These are phyloP conservation scores for Bruguiera gymnorhiza DNA, from an alignment of 345 rosid species.

Conservation along the genomic window DNA sequence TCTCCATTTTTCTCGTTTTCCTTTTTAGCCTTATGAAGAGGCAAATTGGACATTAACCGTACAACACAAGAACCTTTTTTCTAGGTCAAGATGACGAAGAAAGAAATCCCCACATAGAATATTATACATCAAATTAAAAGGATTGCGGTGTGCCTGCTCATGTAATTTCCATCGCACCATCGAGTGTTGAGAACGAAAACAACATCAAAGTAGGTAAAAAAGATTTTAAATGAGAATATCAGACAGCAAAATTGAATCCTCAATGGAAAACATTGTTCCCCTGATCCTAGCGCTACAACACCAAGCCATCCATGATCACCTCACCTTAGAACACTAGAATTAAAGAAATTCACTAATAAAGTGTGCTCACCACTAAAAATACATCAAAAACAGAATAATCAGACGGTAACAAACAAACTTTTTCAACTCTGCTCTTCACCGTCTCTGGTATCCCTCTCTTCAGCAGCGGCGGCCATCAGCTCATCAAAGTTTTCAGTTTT, in stretches of 20 bases:
- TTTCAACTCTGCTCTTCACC: constrained; percentile 50
- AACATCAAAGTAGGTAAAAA: neutral
- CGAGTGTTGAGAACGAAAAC: too few relatives aligned
- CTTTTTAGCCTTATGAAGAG: too few relatives aligned
- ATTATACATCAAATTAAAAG: too few relatives aligned
- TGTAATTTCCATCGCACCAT: too few relatives aligned
- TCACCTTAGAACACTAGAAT: constrained; percentile 12
- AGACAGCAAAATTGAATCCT: constrained; percentile 23
- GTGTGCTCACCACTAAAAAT: constrained; percentile 4
- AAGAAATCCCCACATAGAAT: too few relatives aligned
- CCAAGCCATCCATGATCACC: neutral
- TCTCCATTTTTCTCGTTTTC: too few relatives aligned
- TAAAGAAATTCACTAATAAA: constrained; percentile 13
- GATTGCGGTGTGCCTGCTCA: too few relatives aligned
- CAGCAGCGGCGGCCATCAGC: constrained; percentile 75
- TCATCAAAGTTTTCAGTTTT: constrained; percentile 86
- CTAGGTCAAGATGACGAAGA: too few relatives aligned
- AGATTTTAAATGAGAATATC: neutral
- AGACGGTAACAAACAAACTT: neutral
- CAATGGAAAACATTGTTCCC: constrained; percentile 7
- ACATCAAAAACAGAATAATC: constrained; percentile 16
- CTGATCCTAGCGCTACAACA: constrained; percentile 4
- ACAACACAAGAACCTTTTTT: too few relatives aligned
- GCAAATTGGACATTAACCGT: too few relatives aligned
- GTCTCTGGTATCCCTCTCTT: constrained; percentile 48